Conservation (phyloP, 164 flowering plant species). For the Sextonia rubra region DNA sequence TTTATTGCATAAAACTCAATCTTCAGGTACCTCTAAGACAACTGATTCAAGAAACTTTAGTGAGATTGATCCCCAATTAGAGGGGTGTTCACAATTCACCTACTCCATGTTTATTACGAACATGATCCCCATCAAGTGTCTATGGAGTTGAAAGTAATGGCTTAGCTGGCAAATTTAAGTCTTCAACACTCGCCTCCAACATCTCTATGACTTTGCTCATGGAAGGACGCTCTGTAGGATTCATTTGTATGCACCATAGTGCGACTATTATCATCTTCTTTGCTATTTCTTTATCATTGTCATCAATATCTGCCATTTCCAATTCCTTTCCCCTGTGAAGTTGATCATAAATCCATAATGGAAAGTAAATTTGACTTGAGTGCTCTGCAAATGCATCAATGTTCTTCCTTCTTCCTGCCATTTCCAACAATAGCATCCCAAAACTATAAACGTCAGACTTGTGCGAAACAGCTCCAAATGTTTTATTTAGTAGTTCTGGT, state of each 20-base stretch:
- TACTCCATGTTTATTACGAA: no score
- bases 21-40: no score
- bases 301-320: constrained; percentile 4
- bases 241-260: constrained; percentile 3
- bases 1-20: no score
- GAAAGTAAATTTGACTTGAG: constrained; percentile 22
- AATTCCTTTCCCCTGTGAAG: constrained; percentile 6
- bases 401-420: constrained; percentile 8
- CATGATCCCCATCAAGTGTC: not conserved
- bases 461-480: constrained; percentile 5
- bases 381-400: not conserved
- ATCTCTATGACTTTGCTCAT: constrained; percentile 4
- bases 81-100: no score
- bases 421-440: constrained; percentile 4
- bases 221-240: not conserved
- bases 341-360: constrained; percentile 23
- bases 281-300: not conserved
- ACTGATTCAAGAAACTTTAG: no score
- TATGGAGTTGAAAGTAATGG: not conserved
- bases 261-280: constrained; percentile 1
- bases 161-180: not conserved
- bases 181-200: not conserved
- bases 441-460: constrained; percentile 13
- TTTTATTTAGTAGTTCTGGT: constrained; percentile 5
- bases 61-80: no score